Conservation (phyloP, 2,329 filamentous ascomycete species). For the Leptosphaerulina australis region DNA sequence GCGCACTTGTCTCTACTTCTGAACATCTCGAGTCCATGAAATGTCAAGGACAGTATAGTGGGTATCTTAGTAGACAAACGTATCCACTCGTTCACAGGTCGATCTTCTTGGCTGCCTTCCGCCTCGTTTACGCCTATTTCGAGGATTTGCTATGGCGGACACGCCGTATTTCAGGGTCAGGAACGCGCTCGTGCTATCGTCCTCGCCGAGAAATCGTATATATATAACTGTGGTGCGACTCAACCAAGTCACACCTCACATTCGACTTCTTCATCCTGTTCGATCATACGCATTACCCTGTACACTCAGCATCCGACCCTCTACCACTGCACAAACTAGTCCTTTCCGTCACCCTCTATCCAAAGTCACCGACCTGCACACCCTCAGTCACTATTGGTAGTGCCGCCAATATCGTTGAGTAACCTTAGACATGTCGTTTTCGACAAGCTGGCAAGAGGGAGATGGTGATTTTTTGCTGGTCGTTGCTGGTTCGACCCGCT, state of each 20-base stretch:
- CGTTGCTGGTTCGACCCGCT: conserved; percentile 32
- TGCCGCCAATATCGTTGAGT: neutral
- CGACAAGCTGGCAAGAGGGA: conserved; percentile 22
- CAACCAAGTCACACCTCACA: neutral
- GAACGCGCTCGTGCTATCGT: conserved; percentile 4
- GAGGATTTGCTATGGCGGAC: conserved; percentile 1
- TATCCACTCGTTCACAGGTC: conserved; percentile 7
- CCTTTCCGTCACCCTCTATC: neutral
- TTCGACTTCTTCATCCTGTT: neutral
- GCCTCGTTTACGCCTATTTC: conserved; percentile 8
- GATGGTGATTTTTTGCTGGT: conserved; percentile 41
- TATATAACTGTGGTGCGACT: conserved; percentile 10
- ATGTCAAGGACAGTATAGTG: conserved; percentile 13
- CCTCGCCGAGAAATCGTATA: conserved; percentile 4
- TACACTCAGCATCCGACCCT: neutral
- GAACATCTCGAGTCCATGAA: conserved; percentile 2
- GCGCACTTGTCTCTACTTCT: conserved; percentile 14
- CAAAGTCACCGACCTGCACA: neutral
- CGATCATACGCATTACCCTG: neutral
- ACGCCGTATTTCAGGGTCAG: neutral
- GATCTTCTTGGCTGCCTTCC: conserved; percentile 6
- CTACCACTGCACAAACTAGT: neutral
- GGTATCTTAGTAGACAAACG: conserved; percentile 2
- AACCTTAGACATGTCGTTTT: conserved; percentile 20
- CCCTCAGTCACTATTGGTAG: neutral